Conservation (phyloP, 805 yeast genomes). For the Dipodascus geniculatus region DNA sequence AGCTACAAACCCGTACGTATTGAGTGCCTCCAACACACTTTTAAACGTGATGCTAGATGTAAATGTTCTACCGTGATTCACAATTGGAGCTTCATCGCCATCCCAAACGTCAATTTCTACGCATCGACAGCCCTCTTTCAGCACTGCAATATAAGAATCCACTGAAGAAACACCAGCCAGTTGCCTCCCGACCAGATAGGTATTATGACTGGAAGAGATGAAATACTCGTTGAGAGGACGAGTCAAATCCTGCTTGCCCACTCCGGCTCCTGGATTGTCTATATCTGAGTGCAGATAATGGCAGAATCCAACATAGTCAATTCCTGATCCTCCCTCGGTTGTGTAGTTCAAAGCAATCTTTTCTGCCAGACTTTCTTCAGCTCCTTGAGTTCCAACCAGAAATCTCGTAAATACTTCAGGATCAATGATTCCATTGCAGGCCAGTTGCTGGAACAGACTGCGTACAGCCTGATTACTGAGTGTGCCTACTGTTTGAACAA, state of each 20-base stretch:
- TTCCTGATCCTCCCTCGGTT: conserved; percentile 20
- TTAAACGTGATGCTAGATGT: conserved; percentile 60
- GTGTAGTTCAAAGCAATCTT: conserved; percentile 4
- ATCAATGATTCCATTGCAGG: background rate
- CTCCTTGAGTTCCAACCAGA: background rate
- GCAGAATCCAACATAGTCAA: conserved; percentile 31
- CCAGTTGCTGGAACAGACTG: background rate
- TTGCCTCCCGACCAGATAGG: conserved; percentile 81
- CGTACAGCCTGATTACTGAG: background rate
- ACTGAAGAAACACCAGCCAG: conserved; percentile 78
- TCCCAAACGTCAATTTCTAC: conserved; percentile 97
- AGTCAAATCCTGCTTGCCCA: conserved; percentile 31
- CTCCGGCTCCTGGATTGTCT: conserved; percentile 4
- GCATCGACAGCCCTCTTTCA: conserved; percentile 89
- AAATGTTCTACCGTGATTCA: conserved; percentile 80
- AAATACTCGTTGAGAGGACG: conserved; percentile 75
- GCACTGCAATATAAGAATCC: conserved; percentile 76
- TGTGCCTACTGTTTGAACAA: background rate
- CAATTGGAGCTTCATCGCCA: conserved; percentile 68
- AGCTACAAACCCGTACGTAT: conserved; percentile 79
- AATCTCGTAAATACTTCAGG: background rate
- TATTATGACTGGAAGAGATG: conserved; percentile 90
- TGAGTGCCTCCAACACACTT: conserved; percentile 60
- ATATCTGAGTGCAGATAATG: conserved; percentile 15
- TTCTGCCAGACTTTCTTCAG: conserved; percentile 6